Evolutionary conservation across 1,139 yeast genomes (phyloP).

Genomic region (Taphrina sp.): DNA sequence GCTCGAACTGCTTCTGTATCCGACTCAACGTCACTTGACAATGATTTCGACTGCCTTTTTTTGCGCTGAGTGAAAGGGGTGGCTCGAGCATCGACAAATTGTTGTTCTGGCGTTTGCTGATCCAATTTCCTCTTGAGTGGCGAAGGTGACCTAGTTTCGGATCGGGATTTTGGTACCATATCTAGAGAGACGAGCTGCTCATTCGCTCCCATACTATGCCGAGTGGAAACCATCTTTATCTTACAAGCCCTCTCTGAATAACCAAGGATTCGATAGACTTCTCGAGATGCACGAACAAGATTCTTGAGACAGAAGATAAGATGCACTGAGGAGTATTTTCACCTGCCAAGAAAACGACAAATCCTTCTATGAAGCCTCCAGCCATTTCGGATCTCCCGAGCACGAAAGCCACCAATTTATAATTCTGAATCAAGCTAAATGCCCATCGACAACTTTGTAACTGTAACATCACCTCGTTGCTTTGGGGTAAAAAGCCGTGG

Average conservation of each 20-base stretch:
- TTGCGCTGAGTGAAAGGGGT: conserved; percentile 17
- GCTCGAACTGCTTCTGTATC: conserved; percentile 1
- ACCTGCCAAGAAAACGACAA: no score
- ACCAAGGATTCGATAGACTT: no score
- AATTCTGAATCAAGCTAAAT: no score
- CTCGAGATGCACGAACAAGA: no score
- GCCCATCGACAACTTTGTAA: no score
- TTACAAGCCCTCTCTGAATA: not conserved
- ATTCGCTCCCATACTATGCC: conserved; percentile 20
- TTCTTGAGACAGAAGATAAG: no score
- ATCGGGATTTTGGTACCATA: not conserved
- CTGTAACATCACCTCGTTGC: no score
- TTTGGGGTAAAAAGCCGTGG: no score
- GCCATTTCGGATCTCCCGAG: no score
- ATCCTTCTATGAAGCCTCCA: no score
- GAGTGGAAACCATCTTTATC: conserved; percentile 18
- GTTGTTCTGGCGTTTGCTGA: conserved; percentile 1
- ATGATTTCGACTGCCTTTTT: not conserved
- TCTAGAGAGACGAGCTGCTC: conserved; percentile 18
- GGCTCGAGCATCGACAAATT: conserved; percentile 25
- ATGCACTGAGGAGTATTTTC: no score
- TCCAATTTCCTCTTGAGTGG: conserved; percentile 14
- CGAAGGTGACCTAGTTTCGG: not conserved
- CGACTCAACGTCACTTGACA: not conserved
- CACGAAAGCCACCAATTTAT: no score